Percentiles rank a stretch among this genome's conserved stretches.
Conservation (phyloP, 2,329 filamentous ascomycete species). For the Curvularia sp. region DNA sequence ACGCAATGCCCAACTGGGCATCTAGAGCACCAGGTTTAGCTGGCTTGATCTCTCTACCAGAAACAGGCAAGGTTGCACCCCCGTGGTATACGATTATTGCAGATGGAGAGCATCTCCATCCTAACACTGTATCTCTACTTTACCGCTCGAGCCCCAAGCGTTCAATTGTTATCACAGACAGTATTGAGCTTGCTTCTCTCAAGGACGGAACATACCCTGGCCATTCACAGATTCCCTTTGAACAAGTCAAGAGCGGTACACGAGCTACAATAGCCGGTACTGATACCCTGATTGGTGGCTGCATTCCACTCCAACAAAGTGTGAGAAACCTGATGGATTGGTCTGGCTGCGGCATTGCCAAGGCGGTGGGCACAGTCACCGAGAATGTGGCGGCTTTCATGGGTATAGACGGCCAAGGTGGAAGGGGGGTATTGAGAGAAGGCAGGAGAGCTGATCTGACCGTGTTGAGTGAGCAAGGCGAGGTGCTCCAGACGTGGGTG, state of each 20-base stretch:
- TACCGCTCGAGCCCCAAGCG: conserved; percentile 57
- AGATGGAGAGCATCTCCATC: conserved; percentile 63
- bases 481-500: conserved; percentile 61
- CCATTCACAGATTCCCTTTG: conserved; percentile 60
- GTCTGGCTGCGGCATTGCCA: conserved; percentile 57
- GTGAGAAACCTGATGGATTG: conserved; percentile 59
- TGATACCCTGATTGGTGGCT: conserved; percentile 63
- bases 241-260: conserved; percentile 59
- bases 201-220: conserved; percentile 61
- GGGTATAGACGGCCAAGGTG: conserved; percentile 54
- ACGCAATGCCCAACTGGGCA: conserved; percentile 61
- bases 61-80: conserved; percentile 28
- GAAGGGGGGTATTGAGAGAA: conserved; percentile 53
- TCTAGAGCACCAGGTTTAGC: conserved; percentile 61
- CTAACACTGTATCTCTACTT: conserved; percentile 58
- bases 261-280: conserved; percentile 61
- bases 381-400: conserved; percentile 61
- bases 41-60: conserved; percentile 50
- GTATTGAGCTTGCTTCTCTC: conserved; percentile 62
- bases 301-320: conserved; percentile 60
- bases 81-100: conserved; percentile 63
- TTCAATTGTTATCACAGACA: conserved; percentile 62
- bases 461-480: conserved; percentile 56
- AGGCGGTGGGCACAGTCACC: conserved; percentile 59
- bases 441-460: conserved; percentile 60